A percentile compares a stretch with the other conserved stretches of the same genome.
Conservation (phyloP, 176 grass and related monocot genomes). For the Otatea glauca region DNA sequence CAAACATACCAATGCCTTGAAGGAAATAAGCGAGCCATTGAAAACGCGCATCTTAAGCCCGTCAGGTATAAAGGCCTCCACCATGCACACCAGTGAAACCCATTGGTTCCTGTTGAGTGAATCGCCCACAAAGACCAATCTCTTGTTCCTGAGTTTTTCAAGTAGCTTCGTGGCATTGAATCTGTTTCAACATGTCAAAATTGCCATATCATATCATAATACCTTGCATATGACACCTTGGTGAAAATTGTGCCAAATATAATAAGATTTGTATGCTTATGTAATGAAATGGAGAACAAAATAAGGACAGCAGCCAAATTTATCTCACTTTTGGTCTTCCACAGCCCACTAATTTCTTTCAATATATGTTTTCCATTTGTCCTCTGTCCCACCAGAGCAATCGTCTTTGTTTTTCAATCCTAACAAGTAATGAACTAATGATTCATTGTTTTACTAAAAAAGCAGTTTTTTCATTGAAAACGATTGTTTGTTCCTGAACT, state of each 20-base stretch:
- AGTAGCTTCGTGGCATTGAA: conserved; percentile 69
- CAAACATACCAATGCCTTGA: conserved; percentile 63
- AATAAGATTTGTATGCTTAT: not conserved
- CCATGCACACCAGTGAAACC: conserved; percentile 92
- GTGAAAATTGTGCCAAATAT: not conserved
- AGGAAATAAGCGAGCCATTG: conserved; percentile 78
- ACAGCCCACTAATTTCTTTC: not conserved
- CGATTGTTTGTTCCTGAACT: not conserved
- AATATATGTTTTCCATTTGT: not conserved
- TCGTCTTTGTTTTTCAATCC: not conserved
- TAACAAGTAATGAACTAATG: not conserved
- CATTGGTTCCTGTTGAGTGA: conserved; percentile 96
- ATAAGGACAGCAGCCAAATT: not conserved
- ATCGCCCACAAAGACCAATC: conserved; percentile 86
- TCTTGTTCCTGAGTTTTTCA: conserved; percentile 71
- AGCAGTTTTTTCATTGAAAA: not conserved
- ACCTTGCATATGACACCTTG: not conserved
- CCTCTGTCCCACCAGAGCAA: not conserved
- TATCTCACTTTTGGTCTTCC: not conserved
- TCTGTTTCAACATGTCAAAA: conserved; percentile 43
- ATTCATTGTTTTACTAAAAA: not conserved
- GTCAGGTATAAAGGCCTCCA: conserved; percentile 64
- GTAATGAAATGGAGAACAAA: not conserved
- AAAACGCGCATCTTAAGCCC: conserved; percentile 51
- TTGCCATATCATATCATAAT: not conserved